Percentiles rank a stretch among this genome's conserved stretches.
These are phyloP conservation scores for Diospyros lotus DNA, from an alignment of 148 eudicot species.

Conservation along the genomic window DNA sequence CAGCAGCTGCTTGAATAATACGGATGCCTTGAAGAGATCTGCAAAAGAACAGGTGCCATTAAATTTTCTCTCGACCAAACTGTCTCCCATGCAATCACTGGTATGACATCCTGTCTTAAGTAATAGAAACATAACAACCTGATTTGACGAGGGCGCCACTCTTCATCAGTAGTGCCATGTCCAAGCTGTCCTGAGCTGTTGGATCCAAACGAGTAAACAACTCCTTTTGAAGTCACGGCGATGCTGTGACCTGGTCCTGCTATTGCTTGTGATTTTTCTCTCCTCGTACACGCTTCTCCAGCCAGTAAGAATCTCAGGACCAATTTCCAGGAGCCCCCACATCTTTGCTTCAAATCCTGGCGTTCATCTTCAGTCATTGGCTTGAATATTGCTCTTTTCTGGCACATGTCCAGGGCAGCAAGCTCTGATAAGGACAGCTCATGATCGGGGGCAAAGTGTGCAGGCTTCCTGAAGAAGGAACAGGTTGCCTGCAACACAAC, in stretches of 20 bases:
- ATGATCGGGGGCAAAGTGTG: constrained; percentile 71
- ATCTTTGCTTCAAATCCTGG: constrained; percentile 48
- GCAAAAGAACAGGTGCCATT: constrained; percentile 26
- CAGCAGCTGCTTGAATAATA: constrained; percentile 88
- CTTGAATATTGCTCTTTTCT: constrained; percentile 73
- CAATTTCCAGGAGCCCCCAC: constrained; percentile 96
- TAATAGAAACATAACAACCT: constrained; percentile 37
- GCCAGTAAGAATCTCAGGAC: constrained; percentile 81
- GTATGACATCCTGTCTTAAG: background rate
- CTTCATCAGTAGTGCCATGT: constrained; percentile 69
- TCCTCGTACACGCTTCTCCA: constrained; percentile 73
- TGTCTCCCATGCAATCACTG: background rate
- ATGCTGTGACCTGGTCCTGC: constrained; percentile 94
- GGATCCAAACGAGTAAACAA: constrained; percentile 81
- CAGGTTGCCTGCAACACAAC: constrained; percentile 75
- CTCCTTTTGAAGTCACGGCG: constrained; percentile 73
- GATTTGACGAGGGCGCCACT: constrained; percentile 70
- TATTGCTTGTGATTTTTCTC: constrained; percentile 86
- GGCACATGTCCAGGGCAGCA: constrained; percentile 91
- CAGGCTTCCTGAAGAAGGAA: constrained; percentile 85
- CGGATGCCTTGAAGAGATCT: constrained; percentile 89
- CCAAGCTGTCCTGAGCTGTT: constrained; percentile 94
- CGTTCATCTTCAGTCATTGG: constrained; percentile 60
- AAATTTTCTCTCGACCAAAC: background rate
- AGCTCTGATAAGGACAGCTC: constrained; percentile 78